Evolutionary conservation across 176 grass and related monocot genomes (phyloP).

Genomic region (Aegilops umbellulata): DNA sequence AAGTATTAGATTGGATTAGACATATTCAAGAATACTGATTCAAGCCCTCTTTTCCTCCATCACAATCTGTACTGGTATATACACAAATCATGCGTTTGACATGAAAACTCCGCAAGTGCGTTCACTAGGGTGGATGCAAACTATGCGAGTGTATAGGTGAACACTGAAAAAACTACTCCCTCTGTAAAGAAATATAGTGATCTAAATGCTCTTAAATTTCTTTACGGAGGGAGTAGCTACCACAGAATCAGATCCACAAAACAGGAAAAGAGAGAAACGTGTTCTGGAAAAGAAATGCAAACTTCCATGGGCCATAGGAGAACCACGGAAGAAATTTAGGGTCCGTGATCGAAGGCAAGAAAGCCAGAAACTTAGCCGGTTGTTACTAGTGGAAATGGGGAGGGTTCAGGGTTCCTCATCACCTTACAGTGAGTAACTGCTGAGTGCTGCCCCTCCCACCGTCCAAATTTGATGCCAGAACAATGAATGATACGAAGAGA

Average conservation of each 20-base stretch:
- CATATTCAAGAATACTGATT: not conserved
- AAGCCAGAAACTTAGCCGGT: conserved; percentile 21
- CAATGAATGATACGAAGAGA: conserved; percentile 26
- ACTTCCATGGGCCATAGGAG: no score
- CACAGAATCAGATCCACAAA: conserved; percentile 40
- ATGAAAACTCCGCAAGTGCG: not conserved
- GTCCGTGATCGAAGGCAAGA: conserved; percentile 1
- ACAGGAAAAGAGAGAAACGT: conserved; percentile 12
- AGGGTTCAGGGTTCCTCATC: conserved; percentile 6
- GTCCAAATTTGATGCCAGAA: conserved; percentile 10
- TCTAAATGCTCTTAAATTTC: no score
- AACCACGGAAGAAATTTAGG: conserved; percentile 16
- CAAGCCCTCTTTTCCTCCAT: not conserved
- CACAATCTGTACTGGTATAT: not conserved
- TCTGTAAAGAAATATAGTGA: no score
- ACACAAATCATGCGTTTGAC: not conserved
- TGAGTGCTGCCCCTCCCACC: not conserved
- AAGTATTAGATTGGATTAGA: not conserved
- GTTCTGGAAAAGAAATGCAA: no score
- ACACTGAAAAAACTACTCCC: not conserved
- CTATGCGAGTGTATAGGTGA: not conserved
- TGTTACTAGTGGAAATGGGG: not conserved
- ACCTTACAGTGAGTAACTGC: conserved; percentile 7
- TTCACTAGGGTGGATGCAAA: not conserved
- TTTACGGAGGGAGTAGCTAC: no score